Evolutionary conservation across 2,329 filamentous ascomycete species (phyloP).

Genomic region (Pleurostoma richardsiae): DNA sequence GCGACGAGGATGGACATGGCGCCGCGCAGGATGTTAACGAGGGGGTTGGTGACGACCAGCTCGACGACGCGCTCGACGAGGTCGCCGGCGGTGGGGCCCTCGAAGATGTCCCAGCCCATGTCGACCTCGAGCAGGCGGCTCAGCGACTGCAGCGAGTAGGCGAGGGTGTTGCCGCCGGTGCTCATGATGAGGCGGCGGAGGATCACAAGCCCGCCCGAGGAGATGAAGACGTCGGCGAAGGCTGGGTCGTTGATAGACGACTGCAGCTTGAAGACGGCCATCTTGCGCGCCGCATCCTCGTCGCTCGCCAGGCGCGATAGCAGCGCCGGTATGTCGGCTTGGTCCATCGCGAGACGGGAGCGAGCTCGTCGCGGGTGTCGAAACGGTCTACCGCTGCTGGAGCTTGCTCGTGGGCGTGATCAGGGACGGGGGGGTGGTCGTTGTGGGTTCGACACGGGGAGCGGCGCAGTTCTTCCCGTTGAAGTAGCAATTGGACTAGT

Average conservation of each 20-base stretch:
- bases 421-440: too few species aligned
- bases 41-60: constrained; percentile 86
- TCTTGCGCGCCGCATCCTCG: constrained; percentile 91
- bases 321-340: constrained; percentile 62
- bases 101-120: constrained; percentile 93
- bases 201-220: constrained; percentile 76
- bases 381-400: too few species aligned
- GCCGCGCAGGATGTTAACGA: constrained; percentile 95
- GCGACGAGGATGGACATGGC: constrained; percentile 96
- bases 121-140: constrained; percentile 87
- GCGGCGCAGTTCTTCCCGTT: too few species aligned
- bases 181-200: constrained; percentile 79
- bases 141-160: constrained; percentile 88
- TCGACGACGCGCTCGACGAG: constrained; percentile 77
- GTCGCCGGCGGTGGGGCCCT: constrained; percentile 56
- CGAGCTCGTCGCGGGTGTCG: too few species aligned
- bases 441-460: too few species aligned
- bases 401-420: too few species aligned
- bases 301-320: constrained; percentile 60
- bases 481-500: too few species aligned
- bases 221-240: constrained; percentile 95
- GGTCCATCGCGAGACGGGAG: constrained; percentile 44
- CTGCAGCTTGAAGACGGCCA: constrained; percentile 98
- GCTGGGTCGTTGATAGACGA: constrained; percentile 91
- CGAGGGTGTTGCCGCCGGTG: constrained; percentile 87